Evolutionary conservation across 1,139 yeast genomes (phyloP), one percentile per base, ranked within the genome.

Genomic region (Saccharomyces pastorianus): DNA sequence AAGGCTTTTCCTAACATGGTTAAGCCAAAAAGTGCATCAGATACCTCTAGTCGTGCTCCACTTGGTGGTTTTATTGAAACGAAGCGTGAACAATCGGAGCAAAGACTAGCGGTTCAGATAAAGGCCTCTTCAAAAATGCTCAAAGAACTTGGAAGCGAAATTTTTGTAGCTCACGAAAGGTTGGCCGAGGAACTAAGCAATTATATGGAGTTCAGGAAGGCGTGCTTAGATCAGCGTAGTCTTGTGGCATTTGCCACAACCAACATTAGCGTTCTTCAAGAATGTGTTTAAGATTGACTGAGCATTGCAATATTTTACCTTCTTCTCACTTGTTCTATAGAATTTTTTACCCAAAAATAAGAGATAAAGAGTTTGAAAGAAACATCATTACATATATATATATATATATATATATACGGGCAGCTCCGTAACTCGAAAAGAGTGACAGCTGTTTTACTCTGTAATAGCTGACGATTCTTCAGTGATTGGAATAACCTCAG

Each of bases 171-270:
- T 32, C 87, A 85, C 66, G 91, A 85, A 62, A 63, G 67, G 3
- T 62, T 84, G 9, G 90, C 91, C 0, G 76, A 81, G 50, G 87
- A 83, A 62, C 73, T 84, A 23, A 83, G 85, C 51, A 77, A 76
- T 52, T 83, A 79, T 56, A 69, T 85, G 57, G 74, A 71, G 53
- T 82, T 78, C 66, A 79, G 79, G 61, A 68, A 38, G 25, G 44
- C 44, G 8, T 38, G 44, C 20, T 20, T 38, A 25, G 26, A 38
- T 20, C 44, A 38, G 13, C 44, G 44, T 17, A 38, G 13, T 20
- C 20, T 38, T 38, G 25, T 38, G 20, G 44, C 44, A 17, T 38
- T 38, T 38, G 44, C 44, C 9, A 11, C 25, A 38, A 38, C 23
- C 23, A 38, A 38, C 26, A 38, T 38, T 20, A 20, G 44, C 44